Conservation (phyloP, 2,329 filamentous ascomycete species). For the Fusarium nanum region DNA sequence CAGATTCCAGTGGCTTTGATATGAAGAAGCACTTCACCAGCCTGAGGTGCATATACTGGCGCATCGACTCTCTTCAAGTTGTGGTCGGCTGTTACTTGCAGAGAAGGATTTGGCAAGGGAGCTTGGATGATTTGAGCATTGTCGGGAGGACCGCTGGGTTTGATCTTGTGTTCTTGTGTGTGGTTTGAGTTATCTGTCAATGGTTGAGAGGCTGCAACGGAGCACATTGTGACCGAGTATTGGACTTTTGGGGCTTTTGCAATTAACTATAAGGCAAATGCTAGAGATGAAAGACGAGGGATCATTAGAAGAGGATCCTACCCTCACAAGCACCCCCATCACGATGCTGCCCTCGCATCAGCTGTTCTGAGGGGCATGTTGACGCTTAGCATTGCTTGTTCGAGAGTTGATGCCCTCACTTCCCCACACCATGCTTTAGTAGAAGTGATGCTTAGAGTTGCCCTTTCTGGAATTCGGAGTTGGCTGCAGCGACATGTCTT, state of each 20-base stretch:
- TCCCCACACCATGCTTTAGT: background rate
- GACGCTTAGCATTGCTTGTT: constrained; percentile 7
- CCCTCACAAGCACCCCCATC: background rate
- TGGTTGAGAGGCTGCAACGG: constrained; percentile 34
- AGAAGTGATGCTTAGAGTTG: constrained; percentile 12
- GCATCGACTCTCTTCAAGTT: constrained; percentile 66
- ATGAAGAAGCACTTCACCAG: constrained; percentile 68
- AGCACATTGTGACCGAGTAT: constrained; percentile 30
- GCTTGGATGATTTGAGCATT: constrained; percentile 39
- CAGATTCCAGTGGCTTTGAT: constrained; percentile 73
- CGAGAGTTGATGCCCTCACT: constrained; percentile 1
- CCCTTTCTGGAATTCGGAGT: background rate
- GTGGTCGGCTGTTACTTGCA: constrained; percentile 68
- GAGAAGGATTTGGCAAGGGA: constrained; percentile 49
- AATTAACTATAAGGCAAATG: background rate
- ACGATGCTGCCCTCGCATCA: constrained; percentile 25
- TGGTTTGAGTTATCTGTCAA: constrained; percentile 16
- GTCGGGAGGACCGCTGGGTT: constrained; percentile 16
- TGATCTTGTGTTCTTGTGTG: constrained; percentile 34
- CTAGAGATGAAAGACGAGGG: background rate
- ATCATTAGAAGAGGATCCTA: background rate
- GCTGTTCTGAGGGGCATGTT: background rate
- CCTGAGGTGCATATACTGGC: constrained; percentile 64
- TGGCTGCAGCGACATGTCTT: background rate
- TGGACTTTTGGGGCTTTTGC: background rate